Evolutionary conservation across 805 yeast species (phyloP).

Genomic region (Wilhelminamyces savonicus): DNA sequence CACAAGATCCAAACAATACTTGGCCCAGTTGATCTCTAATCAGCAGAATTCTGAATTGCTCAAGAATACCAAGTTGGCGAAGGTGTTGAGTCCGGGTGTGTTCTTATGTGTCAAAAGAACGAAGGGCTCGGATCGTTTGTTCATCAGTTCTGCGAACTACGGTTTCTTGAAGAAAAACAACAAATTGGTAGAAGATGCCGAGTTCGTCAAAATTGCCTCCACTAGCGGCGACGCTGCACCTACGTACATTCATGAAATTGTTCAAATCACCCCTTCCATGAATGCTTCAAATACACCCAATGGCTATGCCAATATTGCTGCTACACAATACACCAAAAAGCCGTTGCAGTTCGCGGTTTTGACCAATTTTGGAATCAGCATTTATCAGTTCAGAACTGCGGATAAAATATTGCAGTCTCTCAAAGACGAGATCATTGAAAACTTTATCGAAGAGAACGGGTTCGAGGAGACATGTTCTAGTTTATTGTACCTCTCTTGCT

Average conservation of each 20-base stretch:
- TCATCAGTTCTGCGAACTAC: conserved; percentile 77
- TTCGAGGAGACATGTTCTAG: conserved; percentile 86
- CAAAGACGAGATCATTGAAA: conserved; percentile 58
- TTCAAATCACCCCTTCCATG: conserved; percentile 63
- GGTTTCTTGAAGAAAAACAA: conserved; percentile 73
- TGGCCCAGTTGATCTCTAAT: conserved; percentile 30
- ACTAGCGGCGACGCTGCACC: conserved; percentile 12
- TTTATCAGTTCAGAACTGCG: conserved; percentile 75
- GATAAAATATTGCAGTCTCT: conserved; percentile 68
- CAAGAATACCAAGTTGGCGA: conserved; percentile 50
- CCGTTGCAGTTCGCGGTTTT: conserved; percentile 74
- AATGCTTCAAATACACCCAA: conserved; percentile 68
- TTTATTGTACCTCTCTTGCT: conserved; percentile 77
- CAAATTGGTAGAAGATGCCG: conserved; percentile 74
- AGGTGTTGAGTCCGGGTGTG: conserved; percentile 79
- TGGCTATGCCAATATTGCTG: conserved; percentile 81
- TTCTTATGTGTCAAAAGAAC: conserved; percentile 61
- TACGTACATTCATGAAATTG: conserved; percentile 59
- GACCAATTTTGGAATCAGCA: conserved; percentile 71
- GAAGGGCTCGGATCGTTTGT: conserved; percentile 43
- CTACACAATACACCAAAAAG: conserved; percentile 70
- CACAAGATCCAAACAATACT: conserved; percentile 34
- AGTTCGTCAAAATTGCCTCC: conserved; percentile 41
- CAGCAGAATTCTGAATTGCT: conserved; percentile 51
- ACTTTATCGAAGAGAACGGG: conserved; percentile 76